Evolutionary conservation across 208 protist genomes (phyloP).

Genomic region (Leishmania arabica): DNA sequence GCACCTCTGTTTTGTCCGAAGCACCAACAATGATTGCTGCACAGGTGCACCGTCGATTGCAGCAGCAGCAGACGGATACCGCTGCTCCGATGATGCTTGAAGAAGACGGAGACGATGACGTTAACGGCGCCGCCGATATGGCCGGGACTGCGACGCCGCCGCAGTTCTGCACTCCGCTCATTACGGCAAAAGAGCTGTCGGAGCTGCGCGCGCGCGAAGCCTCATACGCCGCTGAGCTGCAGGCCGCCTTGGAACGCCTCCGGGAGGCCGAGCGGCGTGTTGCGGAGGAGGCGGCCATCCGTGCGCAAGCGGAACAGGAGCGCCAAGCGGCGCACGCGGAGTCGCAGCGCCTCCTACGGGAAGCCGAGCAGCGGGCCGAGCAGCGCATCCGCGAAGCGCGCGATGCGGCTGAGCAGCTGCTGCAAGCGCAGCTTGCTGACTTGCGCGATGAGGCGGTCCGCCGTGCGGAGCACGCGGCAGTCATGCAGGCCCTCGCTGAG

Average conservation of each 20-base stretch:
- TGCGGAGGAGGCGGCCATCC: constrained; percentile 41
- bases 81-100: neutral
- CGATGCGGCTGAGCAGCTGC: constrained; percentile 39
- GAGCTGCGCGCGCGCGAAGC: constrained; percentile 35
- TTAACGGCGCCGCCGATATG: neutral
- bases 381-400: constrained; percentile 52
- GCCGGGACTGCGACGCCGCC: neutral
- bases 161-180: constrained; percentile 11
- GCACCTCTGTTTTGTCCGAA: constrained; percentile 6
- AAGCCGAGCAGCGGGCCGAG: constrained; percentile 51
- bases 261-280: constrained; percentile 63
- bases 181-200: constrained; percentile 29
- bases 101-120: neutral
- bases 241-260: constrained; percentile 49
- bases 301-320: constrained; percentile 35
- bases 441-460: constrained; percentile 42
- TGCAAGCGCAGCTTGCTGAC: constrained; percentile 36
- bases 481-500: constrained; percentile 46
- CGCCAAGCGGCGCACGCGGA: constrained; percentile 28
- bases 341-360: constrained; percentile 38
- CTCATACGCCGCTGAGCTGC: constrained; percentile 41
- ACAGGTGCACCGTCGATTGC: neutral
- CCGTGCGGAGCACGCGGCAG: constrained; percentile 43
- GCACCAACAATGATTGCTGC: constrained; percentile 8
- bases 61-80: neutral